Evolutionary conservation across 805 yeast genomes (phyloP).

Genomic region (Yarrowia sp.): DNA sequence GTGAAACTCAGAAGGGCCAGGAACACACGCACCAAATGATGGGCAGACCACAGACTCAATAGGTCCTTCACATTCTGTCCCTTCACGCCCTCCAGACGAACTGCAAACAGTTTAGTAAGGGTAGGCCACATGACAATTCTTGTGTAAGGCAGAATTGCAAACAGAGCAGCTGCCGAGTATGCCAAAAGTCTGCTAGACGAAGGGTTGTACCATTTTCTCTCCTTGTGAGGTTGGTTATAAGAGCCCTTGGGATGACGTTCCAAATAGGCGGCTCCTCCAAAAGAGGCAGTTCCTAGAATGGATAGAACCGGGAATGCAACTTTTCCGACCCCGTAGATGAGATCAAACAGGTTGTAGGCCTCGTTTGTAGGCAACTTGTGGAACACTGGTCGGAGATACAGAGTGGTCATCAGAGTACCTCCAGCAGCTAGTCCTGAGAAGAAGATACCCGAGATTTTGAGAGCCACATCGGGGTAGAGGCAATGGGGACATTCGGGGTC

Average conservation of each 20-base stretch:
- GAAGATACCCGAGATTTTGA: slow-evolving; percentile 24
- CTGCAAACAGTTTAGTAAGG: slow-evolving; percentile 19
- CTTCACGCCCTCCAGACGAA: slow-evolving; percentile 12
- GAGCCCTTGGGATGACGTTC: slow-evolving; percentile 31
- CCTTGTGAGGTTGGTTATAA: slow-evolving; percentile 11
- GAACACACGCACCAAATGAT: slow-evolving; percentile 21
- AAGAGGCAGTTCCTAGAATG: slow-evolving; percentile 15
- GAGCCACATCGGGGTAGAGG: slow-evolving; percentile 31
- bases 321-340: slow-evolving; percentile 13
- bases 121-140: slow-evolving; percentile 26
- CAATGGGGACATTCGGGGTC: slow-evolving; percentile 35
- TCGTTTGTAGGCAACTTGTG: slow-evolving; percentile 29
- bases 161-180: slow-evolving; percentile 6
- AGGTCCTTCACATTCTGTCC: slow-evolving; percentile 30
- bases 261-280: slow-evolving; percentile 32
- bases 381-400: slow-evolving; percentile 25
- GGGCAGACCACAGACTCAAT: slow-evolving; percentile 19
- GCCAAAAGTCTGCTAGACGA: slow-evolving; percentile 24
- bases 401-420: slow-evolving; percentile 19
- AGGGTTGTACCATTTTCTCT: slow-evolving; percentile 24
- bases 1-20: slow-evolving; percentile 13
- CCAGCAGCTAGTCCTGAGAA: slow-evolving; percentile 35
- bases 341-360: slow-evolving; percentile 25
- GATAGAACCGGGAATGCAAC: slow-evolving; percentile 14
- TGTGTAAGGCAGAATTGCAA: slow-evolving; percentile 28